Evolutionary conservation across 2,329 filamentous ascomycete species (phyloP).

Genomic region (Calonectria multiphialidica): DNA sequence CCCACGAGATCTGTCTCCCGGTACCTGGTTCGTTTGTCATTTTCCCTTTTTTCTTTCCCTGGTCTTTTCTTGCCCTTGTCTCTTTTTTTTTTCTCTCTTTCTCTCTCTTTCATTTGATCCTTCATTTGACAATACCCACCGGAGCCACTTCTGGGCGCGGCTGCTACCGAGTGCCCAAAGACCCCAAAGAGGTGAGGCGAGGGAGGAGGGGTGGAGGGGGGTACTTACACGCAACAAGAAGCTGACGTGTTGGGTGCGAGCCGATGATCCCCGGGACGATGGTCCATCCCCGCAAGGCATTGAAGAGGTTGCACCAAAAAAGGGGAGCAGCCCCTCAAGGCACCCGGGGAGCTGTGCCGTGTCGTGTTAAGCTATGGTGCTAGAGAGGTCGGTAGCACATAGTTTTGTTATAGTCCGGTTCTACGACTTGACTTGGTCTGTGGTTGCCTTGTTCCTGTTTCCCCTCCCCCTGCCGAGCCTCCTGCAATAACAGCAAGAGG

Average conservation of each 20-base stretch:
- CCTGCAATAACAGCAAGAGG: background rate
- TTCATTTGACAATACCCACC: background rate
- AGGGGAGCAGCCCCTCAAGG: background rate
- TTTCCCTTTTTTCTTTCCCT: background rate
- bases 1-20: constrained; percentile 2
- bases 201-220: background rate
- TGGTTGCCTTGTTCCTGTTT: background rate
- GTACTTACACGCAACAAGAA: background rate
- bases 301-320: background rate
- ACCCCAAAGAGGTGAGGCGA: background rate
- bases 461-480: background rate
- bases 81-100: background rate
- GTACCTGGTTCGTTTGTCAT: too few species aligned
- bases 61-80: background rate
- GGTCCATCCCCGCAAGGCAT: background rate
- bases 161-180: background rate
- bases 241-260: constrained; percentile 16
- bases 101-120: background rate
- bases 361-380: background rate
- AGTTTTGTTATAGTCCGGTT: background rate
- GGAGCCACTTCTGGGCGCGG: background rate
- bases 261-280: background rate
- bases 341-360: background rate
- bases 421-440: too few species aligned
- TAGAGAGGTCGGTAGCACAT: background rate